Conservation (phyloP, 768 basidiomycete species). For the Mycena amicta region DNA sequence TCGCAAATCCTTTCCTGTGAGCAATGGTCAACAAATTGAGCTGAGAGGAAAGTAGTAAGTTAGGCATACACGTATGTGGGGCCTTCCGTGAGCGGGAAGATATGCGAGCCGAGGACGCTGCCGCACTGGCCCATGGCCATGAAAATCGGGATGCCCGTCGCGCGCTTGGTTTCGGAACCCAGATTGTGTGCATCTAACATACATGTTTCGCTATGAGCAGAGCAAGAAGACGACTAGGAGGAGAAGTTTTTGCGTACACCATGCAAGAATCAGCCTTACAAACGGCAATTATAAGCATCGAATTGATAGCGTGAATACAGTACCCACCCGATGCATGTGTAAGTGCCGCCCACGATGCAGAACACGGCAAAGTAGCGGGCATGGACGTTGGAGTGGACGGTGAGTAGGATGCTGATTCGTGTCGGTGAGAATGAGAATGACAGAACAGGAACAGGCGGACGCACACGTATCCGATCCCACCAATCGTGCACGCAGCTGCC, state of each 20-base stretch:
- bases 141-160: constrained; percentile 75
- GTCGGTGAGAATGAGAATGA: not conserved
- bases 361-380: constrained; percentile 80
- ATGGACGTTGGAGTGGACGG: constrained; percentile 53
- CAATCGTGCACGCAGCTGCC: constrained; percentile 44
- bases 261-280: constrained; percentile 70
- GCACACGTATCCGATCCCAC: constrained; percentile 66
- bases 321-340: constrained; percentile 79
- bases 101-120: constrained; percentile 73
- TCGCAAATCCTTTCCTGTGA: constrained; percentile 59
- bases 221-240: not conserved
- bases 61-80: constrained; percentile 63
- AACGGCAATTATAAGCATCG: too few relatives aligned
- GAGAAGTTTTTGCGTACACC: constrained; percentile 59
- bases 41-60: not conserved
- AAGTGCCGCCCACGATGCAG: constrained; percentile 76
- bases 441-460: constrained; percentile 22
- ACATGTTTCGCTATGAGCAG: constrained; percentile 5
- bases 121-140: constrained; percentile 83
- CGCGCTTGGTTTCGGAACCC: constrained; percentile 77
- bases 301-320: too few relatives aligned
- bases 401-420: constrained; percentile 52
- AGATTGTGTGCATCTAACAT: constrained; percentile 69
- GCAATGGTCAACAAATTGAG: not conserved
- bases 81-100: constrained; percentile 65